Conservation (phyloP, 768 basidiomycete species). For the Cystobasidium tubakii region DNA sequence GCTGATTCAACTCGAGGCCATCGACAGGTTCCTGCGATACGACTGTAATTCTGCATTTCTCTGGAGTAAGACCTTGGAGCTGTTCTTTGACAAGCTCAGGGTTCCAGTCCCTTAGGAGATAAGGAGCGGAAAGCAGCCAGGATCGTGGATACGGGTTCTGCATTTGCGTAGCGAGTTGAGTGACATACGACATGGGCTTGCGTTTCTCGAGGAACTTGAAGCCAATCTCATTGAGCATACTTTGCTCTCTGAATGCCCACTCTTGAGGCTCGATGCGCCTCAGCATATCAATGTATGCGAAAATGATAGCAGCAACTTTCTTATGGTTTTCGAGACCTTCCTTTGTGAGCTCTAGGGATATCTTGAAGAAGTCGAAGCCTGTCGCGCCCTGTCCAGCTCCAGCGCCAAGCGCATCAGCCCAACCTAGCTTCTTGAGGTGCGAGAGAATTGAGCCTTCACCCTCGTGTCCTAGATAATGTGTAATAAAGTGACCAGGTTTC, state of each 20-base stretch:
- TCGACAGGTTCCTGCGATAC: constrained; percentile 69
- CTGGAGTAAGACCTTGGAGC: constrained; percentile 59
- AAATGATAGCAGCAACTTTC: constrained; percentile 62
- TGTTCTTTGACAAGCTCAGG: constrained; percentile 60
- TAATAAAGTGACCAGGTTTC: constrained; percentile 70
- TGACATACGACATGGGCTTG: constrained; percentile 71
- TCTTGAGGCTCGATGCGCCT: constrained; percentile 49
- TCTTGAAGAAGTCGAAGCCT: constrained; percentile 82
- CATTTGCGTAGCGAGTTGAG: constrained; percentile 68
- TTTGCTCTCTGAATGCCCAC: constrained; percentile 72
- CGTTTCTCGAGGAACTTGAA: constrained; percentile 85
- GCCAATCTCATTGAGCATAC: constrained; percentile 62
- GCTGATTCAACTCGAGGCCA: constrained; percentile 54
- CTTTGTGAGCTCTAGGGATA: constrained; percentile 70
- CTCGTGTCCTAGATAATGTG: constrained; percentile 66
- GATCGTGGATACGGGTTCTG: constrained; percentile 75
- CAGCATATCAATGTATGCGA: constrained; percentile 62
- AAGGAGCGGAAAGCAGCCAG: constrained; percentile 64
- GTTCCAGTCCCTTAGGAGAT: constrained; percentile 69
- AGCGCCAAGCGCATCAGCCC: constrained; percentile 56
- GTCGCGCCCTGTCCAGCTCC: constrained; percentile 62
- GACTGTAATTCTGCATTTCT: constrained; percentile 64
- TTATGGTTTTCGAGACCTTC: constrained; percentile 76
- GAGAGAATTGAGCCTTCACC: constrained; percentile 74
- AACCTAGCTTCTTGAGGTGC: constrained; percentile 62